Evolutionary conservation across 2,329 filamentous ascomycete species (phyloP), one percentile per base, ranked within the genome.

Genomic region (Colletotrichum sp.): DNA sequence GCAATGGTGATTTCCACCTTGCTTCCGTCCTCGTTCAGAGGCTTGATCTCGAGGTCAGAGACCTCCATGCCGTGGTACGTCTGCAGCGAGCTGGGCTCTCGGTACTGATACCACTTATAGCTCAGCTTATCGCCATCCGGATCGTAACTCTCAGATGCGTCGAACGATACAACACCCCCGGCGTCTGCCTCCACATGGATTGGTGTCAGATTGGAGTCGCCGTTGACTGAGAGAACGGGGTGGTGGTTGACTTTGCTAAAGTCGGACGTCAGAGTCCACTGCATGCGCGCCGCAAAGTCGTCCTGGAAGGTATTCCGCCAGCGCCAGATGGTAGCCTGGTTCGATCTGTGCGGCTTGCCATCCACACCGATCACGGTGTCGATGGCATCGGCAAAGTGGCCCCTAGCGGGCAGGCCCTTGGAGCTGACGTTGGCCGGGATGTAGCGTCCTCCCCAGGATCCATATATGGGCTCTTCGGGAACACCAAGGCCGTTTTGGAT

Each of bases 21-120:
- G 44, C 68, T 76, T 7, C 65, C 69, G 16, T 79, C 77, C 15
- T 77, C 73, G 22, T 78, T 77, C 8, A 79, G 77, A 13, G 80
- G 77, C 60, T 79, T 78, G 71, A 84, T 81, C 57, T 80, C 80
- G 0, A 88, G 78, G 59, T 86, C 82, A 1, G 84, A 82, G 6
- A 88, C 85, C 73, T 88, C 84, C 3, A 83, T 79, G 26, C 83
- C 81, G 3, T 85, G 82, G 55, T 79, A 81, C 83, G 86, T 88
- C 75, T 89, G 87, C 4, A 85, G 76, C 9, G 82, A 80, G 60
- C 77, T 81, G 2, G 83, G 81, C 68, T 85, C 84, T 15, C 76
- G 78, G 79, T 90, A 90, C 48, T 90, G 88, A 80, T 84, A 89
- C 89, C 89, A 90, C 65, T 85, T 85, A 81, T 87, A 90, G 6